phyloP scores from a whole-genome alignment of 2,329 filamentous ascomycete genomes.

The Metarhizium guizhouense region DNA sequence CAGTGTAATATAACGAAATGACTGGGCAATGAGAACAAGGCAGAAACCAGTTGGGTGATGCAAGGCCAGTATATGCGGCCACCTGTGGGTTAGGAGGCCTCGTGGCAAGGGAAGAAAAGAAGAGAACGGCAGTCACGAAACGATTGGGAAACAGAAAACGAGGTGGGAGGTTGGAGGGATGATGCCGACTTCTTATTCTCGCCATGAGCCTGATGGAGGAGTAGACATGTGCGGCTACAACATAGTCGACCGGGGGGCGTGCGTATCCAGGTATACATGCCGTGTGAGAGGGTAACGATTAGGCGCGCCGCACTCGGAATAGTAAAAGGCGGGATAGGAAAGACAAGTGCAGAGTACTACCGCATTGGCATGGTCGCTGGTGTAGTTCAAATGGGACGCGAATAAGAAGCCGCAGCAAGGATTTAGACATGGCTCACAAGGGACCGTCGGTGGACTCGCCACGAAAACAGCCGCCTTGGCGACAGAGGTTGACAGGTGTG shows the following conservation, averaged over 20 bases:
- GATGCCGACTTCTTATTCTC: constrained; percentile 20
- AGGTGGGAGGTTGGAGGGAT: constrained; percentile 17
- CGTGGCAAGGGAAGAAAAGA: constrained; percentile 1
- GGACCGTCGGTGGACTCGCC: not conserved
- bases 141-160: constrained; percentile 15
- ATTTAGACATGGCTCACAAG: not conserved
- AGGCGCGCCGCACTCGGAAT: not conserved
- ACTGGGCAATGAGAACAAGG: not conserved
- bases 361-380: not conserved
- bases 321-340: not conserved
- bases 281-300: not conserved
- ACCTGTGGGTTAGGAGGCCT: constrained; percentile 3
- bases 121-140: constrained; percentile 8
- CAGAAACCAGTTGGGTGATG: not conserved
- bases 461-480: constrained; percentile 1
- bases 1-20: not conserved
- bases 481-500: constrained; percentile 1
- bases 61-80: constrained; percentile 2
- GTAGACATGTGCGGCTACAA: not conserved
- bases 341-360: not conserved
- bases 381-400: not conserved
- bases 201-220: not conserved
- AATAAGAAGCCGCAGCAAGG: not conserved
- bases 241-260: not conserved
- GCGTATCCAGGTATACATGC: no score